These are phyloP conservation scores for Kodamaea hsintzibuensis DNA, from an alignment of 805 yeast species.

Conservation along the genomic window DNA sequence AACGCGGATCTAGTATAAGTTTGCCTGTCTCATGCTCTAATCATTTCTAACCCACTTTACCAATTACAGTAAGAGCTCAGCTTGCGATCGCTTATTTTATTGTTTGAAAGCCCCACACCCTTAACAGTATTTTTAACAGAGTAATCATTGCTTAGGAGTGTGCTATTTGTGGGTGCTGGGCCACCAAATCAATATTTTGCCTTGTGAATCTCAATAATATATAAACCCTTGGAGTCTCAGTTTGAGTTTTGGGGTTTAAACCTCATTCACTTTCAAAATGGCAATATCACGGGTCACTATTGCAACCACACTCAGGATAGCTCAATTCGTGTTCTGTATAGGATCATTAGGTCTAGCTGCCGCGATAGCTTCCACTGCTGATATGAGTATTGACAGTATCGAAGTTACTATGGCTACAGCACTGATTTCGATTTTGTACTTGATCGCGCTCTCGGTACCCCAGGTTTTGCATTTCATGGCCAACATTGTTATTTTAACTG, in stretches of 20 bases:
- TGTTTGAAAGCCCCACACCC: too few relatives aligned
- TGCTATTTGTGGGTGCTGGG: neutral
- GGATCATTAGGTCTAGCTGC: neutral
- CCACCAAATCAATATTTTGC: neutral
- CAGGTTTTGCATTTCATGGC: constrained; percentile 12
- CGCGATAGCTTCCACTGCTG: neutral
- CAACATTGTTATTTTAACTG: constrained; percentile 12
- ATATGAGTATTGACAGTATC: neutral
- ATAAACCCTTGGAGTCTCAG: neutral
- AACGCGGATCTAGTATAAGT: too few relatives aligned
- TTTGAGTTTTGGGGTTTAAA: too few relatives aligned
- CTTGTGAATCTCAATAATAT: neutral
- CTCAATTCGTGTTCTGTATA: neutral
- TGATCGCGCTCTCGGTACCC: constrained; percentile 11
- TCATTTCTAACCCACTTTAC: too few relatives aligned
- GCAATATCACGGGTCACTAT: neutral
- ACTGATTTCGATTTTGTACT: neutral
- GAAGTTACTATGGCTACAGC: neutral
- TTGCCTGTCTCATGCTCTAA: too few relatives aligned
- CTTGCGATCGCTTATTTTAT: too few relatives aligned
- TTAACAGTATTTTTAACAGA: neutral
- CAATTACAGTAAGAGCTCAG: too few relatives aligned
- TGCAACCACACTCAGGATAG: neutral
- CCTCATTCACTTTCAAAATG: neutral
- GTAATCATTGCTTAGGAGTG: neutral